Evolutionary conservation across 805 yeast genomes (phyloP).

Genomic region (Blastobotrys chiropterorum): DNA sequence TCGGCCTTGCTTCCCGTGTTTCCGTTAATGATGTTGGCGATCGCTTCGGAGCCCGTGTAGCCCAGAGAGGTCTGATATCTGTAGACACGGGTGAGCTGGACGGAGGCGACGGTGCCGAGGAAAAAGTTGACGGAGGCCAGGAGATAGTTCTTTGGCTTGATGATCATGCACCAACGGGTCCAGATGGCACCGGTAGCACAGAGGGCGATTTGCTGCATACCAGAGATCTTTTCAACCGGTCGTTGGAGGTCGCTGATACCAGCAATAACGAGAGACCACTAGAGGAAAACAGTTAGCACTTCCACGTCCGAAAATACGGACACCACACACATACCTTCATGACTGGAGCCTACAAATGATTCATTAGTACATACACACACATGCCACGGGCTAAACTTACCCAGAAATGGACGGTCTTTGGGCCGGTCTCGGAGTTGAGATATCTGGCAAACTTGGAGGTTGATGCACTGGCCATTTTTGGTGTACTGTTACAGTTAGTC

Average conservation of each 20-base stretch:
- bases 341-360: constrained; percentile 44
- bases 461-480: constrained; percentile 17
- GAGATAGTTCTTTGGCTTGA: constrained; percentile 77
- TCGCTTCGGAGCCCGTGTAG: constrained; percentile 50
- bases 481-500: not conserved
- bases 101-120: constrained; percentile 83
- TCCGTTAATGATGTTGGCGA: constrained; percentile 56
- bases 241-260: constrained; percentile 81
- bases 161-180: constrained; percentile 98
- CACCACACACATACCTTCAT: constrained; percentile 37
- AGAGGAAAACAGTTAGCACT: constrained; percentile 21
- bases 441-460: constrained; percentile 51
- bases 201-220: constrained; percentile 81
- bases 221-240: constrained; percentile 88
- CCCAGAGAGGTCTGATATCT: constrained; percentile 61
- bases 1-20: constrained; percentile 6
- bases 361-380: not conserved
- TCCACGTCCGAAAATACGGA: not conserved
- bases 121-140: constrained; percentile 93
- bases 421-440: constrained; percentile 86
- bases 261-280: constrained; percentile 89
- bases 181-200: constrained; percentile 90
- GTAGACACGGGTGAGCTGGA: constrained; percentile 68
- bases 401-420: constrained; percentile 97
- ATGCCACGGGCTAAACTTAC: constrained; percentile 37